Conservation (phyloP, 805 yeast genomes). For the Barnettozyma pratensis region DNA sequence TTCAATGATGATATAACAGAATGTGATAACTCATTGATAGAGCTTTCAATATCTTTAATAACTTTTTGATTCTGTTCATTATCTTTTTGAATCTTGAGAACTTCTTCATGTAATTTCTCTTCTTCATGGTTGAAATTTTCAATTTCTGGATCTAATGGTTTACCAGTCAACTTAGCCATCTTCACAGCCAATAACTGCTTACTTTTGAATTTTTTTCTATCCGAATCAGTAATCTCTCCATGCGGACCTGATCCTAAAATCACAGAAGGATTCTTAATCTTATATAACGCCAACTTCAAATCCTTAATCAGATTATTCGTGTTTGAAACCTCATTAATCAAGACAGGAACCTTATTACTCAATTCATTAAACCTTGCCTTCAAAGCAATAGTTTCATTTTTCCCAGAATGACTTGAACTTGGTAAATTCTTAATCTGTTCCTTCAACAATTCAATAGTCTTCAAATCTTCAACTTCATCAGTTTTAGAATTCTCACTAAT, state of each 20-base stretch:
- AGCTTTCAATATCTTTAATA: slow-evolving; percentile 63
- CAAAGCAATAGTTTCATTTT: slow-evolving; percentile 31
- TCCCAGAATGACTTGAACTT: slow-evolving; percentile 29
- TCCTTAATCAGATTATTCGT: slow-evolving; percentile 63
- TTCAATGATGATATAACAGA: slow-evolving; percentile 30
- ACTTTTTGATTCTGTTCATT: slow-evolving; percentile 49
- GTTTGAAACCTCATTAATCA: slow-evolving; percentile 54
- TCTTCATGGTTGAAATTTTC: slow-evolving; percentile 33
- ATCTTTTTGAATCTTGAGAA: slow-evolving; percentile 46
- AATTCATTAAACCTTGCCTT: slow-evolving; percentile 22
- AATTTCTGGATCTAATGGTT: slow-evolving; percentile 36
- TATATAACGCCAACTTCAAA: slow-evolving; percentile 59
- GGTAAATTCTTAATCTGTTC: slow-evolving; percentile 42
- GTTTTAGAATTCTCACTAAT: slow-evolving; percentile 38
- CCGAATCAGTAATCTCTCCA: slow-evolving; percentile 80
- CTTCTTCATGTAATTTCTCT: slow-evolving; percentile 41
- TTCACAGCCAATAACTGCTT: slow-evolving; percentile 74
- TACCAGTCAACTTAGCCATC: slow-evolving; percentile 92
- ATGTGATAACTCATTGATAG: slow-evolving; percentile 58
- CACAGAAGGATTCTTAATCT: slow-evolving; percentile 61
- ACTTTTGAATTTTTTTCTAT: slow-evolving; percentile 71
- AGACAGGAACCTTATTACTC: slow-evolving; percentile 47
- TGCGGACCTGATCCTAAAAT: slow-evolving; percentile 81
- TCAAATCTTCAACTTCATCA: slow-evolving; percentile 40
- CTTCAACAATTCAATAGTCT: slow-evolving; percentile 37